phyloP scores from a whole-genome alignment of 306 rosid genomes.

The Prosopis cineraria region DNA sequence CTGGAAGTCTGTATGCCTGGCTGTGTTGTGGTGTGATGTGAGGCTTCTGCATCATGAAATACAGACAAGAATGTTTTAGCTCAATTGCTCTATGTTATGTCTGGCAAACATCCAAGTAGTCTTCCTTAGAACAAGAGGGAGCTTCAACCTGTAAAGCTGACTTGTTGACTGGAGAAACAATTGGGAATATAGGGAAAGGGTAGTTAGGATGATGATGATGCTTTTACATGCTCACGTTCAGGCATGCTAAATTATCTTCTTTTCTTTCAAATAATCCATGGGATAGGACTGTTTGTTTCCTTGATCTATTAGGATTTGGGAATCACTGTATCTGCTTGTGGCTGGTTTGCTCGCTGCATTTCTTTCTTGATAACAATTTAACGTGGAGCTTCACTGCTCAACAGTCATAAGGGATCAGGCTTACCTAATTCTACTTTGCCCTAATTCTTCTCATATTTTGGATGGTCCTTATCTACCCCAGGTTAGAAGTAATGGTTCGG shows the following conservation, averaged over 20 bases:
- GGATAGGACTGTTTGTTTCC: constrained; percentile 52
- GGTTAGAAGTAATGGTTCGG: too few species aligned
- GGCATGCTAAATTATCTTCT: constrained; percentile 63
- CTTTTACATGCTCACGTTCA: constrained; percentile 52
- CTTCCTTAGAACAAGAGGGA: constrained; percentile 40
- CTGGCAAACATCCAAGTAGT: constrained; percentile 42
- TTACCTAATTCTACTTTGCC: background rate
- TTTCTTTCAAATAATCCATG: constrained; percentile 59
- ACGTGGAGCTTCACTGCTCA: constrained; percentile 11
- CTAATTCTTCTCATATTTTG: background rate
- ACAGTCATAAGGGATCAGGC: background rate
- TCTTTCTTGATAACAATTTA: constrained; percentile 16
- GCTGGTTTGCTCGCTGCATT: constrained; percentile 29
- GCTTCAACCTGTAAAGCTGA: constrained; percentile 77
- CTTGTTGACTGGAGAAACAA: constrained; percentile 68
- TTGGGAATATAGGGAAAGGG: constrained; percentile 55
- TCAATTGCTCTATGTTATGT: constrained; percentile 36
- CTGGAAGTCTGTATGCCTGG: constrained; percentile 52
- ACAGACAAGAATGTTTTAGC: constrained; percentile 56
- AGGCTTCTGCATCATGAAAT: constrained; percentile 55
- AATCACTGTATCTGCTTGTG: constrained; percentile 45
- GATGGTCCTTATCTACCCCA: too few species aligned
- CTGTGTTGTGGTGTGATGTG: constrained; percentile 49
- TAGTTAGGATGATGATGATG: constrained; percentile 61
- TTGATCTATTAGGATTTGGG: constrained; percentile 45